phyloP scores from a whole-genome alignment of 108 stramenopile species.

The Fragilaria crotonensis region DNA sequence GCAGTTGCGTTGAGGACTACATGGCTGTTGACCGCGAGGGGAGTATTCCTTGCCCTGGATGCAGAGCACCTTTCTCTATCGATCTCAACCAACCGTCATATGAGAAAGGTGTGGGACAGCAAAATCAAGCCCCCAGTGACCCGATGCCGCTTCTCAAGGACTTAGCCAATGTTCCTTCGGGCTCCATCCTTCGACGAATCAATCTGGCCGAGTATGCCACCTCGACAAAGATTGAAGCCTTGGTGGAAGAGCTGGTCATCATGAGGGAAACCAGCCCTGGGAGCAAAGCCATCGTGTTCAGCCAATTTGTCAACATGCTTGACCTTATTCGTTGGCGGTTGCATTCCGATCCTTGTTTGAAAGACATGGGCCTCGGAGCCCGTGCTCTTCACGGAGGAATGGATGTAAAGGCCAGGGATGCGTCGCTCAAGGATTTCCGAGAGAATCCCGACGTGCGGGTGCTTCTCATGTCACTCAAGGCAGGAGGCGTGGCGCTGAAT shows the following conservation, averaged over 20 bases:
- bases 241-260: constrained; percentile 82
- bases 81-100: constrained; percentile 61
- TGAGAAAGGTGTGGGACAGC: constrained; percentile 29
- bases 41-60: constrained; percentile 61
- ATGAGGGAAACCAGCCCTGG: constrained; percentile 88
- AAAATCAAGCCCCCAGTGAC: not conserved
- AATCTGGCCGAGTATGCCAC: constrained; percentile 92
- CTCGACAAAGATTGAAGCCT: constrained; percentile 93
- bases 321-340: constrained; percentile 92
- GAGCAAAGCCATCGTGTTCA: constrained; percentile 96
- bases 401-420: constrained; percentile 86
- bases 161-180: constrained; percentile 60
- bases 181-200: constrained; percentile 87
- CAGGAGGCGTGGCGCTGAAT: constrained; percentile 96
- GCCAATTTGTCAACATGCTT: constrained; percentile 97
- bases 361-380: constrained; percentile 69
- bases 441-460: constrained; percentile 83
- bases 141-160: constrained; percentile 71
- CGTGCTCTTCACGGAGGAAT: constrained; percentile 87
- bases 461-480: constrained; percentile 91
- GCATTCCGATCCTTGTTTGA: constrained; percentile 76
- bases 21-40: constrained; percentile 39
- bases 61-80: constrained; percentile 67
- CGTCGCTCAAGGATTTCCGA: constrained; percentile 73
- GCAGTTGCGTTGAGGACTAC: constrained; percentile 72